Evolutionary conservation across 345 rosid genomes (phyloP).

Genomic region (Turnera subulata): DNA sequence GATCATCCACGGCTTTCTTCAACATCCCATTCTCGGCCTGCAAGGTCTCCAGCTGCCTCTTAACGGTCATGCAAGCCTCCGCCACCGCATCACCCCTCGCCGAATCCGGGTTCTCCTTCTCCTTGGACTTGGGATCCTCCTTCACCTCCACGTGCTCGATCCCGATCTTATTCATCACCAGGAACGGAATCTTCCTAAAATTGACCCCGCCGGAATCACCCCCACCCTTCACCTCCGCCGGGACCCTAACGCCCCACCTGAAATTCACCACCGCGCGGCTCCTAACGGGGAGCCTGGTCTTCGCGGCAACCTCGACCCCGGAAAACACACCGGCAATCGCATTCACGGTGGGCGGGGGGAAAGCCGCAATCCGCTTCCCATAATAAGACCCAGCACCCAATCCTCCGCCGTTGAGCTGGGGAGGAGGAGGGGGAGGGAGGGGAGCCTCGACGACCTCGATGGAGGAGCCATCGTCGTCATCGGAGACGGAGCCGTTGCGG

Average conservation of each 20-base stretch:
- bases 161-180: conserved; percentile 85
- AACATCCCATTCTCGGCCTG: conserved; percentile 58
- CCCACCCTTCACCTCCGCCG: conserved; percentile 47
- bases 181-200: conserved; percentile 56
- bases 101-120: conserved; percentile 7
- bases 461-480: conserved; percentile 45
- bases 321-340: conserved; percentile 43
- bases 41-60: conserved; percentile 59
- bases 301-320: conserved; percentile 70
- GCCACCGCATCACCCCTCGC: conserved; percentile 37
- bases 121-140: conserved; percentile 22
- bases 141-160: conserved; percentile 63
- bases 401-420: conserved; percentile 20
- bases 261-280: conserved; percentile 59
- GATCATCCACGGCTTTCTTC: conserved; percentile 70
- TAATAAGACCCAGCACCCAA: conserved; percentile 23
- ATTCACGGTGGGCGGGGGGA: conserved; percentile 32
- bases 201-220: conserved; percentile 42
- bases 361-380: conserved; percentile 33
- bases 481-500: conserved; percentile 26
- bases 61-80: conserved; percentile 48
- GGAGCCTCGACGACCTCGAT: conserved; percentile 64
- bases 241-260: conserved; percentile 94
- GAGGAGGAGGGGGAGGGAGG: conserved; percentile 19
- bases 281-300: conserved; percentile 64